Evolutionary conservation across 495 filamentous ascomycete species (phyloP), one percentile per base, ranked within the genome.

Genomic region (Saxophila tyrrhenica): DNA sequence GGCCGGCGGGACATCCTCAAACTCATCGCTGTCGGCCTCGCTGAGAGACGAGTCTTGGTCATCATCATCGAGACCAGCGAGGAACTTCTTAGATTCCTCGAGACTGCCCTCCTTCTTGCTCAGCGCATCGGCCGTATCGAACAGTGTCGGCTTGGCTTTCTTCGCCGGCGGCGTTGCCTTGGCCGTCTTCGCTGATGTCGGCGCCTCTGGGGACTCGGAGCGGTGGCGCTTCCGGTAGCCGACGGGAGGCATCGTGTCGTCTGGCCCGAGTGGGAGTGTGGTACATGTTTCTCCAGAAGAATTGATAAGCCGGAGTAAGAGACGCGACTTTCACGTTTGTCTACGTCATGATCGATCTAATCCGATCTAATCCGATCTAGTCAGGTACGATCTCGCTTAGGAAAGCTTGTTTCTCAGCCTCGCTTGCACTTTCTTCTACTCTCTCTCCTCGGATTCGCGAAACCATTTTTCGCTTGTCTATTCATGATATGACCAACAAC

Each of bases 111-210:
- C 68, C n/a, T 68, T 71, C 32, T 58, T 63, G 60, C 70, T 62
- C 39, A 68, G 59, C 73, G 67, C 78, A 68, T 87, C 88, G 62
- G 80, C 74, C 50, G 78, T 78, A 61, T 83, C 85, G 72, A 83
- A 86, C 22, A 85, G 50, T 5, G 54, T 58, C 9, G 49, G 52
- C 38, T 60, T 57, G 13, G 56, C 48, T 15, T 48, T 39, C 45
- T 55, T 64, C 16, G 39, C 25, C 13, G 45, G 25, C 11, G 32
- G 25, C 10, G 45, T 39, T 16, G 62, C 17, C 23, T 48, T 54
- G 25, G 44, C 42, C 29, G 35, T 58, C 55, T 63, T 64, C 19
- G 54, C 17, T 15, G 61, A 58, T 45, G 61, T 60, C 29, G 56
- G 41, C 29, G 54, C 9, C 9, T 21, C 51, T 15, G 63, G 61